These are phyloP conservation scores for Ogataea ramenticola DNA, from an alignment of 805 yeast species.

Conservation along the genomic window DNA sequence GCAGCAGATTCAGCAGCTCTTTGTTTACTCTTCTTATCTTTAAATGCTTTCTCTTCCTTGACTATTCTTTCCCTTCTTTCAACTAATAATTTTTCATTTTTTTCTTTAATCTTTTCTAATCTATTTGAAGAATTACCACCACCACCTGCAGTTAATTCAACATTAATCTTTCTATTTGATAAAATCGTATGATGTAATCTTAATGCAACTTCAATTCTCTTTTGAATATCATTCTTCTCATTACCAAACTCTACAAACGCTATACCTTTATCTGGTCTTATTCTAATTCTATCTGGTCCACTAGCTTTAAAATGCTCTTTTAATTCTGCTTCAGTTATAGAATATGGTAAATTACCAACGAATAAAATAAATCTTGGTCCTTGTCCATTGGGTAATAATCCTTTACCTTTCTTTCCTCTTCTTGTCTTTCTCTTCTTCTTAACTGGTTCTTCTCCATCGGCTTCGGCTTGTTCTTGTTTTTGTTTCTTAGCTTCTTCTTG, in stretches of 20 bases:
- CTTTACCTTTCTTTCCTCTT: slow-evolving; percentile 69
- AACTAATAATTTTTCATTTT: slow-evolving; percentile 66
- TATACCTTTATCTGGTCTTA: slow-evolving; percentile 81
- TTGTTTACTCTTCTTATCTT: slow-evolving; percentile 22
- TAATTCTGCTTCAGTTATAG: slow-evolving; percentile 54
- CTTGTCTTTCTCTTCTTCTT: slow-evolving; percentile 69
- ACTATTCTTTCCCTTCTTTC: slow-evolving; percentile 58
- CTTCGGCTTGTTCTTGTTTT: no score
- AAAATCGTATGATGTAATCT: slow-evolving; percentile 72
- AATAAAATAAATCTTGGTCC: slow-evolving; percentile 75
- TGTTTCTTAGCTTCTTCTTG: slow-evolving; percentile 19
- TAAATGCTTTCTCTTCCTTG: slow-evolving; percentile 36
- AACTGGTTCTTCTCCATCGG: slow-evolving; percentile 39
- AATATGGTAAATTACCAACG: slow-evolving; percentile 85
- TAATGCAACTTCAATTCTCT: slow-evolving; percentile 78
- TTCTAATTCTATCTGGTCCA: slow-evolving; percentile 68
- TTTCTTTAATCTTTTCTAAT: slow-evolving; percentile 62
- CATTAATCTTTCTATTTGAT: slow-evolving; percentile 76
- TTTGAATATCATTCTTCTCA: slow-evolving; percentile 55
- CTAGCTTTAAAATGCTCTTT: slow-evolving; percentile 65
- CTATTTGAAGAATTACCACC: slow-evolving; percentile 82
- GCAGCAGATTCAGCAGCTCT: background rate
- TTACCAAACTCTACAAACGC: slow-evolving; percentile 81
- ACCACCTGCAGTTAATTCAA: slow-evolving; percentile 96
- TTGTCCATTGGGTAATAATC: slow-evolving; percentile 23